Conservation (phyloP, 805 yeast species). For the Yamadazyma nakazawae region DNA sequence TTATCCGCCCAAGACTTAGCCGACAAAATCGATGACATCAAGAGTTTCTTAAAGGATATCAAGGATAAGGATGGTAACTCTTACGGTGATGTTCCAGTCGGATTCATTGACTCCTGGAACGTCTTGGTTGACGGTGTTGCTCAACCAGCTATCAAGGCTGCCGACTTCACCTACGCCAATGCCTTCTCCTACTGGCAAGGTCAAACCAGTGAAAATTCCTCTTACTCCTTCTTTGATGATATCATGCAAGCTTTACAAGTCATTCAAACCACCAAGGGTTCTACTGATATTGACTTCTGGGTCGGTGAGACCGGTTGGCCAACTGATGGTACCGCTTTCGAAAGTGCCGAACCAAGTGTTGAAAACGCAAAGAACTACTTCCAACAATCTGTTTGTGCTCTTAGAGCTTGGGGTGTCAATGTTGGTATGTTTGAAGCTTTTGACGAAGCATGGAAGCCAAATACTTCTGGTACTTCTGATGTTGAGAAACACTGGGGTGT, state of each 20-base stretch:
- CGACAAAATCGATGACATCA: conserved; percentile 58
- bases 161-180: conserved; percentile 87
- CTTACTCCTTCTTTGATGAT: conserved; percentile 92
- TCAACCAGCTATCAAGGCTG: conserved; percentile 66
- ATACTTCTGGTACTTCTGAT: conserved; percentile 76
- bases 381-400: conserved; percentile 87
- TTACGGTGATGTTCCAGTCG: conserved; percentile 70
- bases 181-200: conserved; percentile 99
- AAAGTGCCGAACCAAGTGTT: conserved; percentile 62
- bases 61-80: conserved; percentile 79
- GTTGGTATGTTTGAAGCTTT: conserved; percentile 91
- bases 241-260: conserved; percentile 95
- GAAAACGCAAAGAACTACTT: conserved; percentile 77
- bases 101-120: conserved; percentile 97
- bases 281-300: conserved; percentile 85
- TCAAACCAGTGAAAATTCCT: conserved; percentile 75
- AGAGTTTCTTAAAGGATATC: conserved; percentile 55
- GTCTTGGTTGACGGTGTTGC: conserved; percentile 77
- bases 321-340: conserved; percentile 74
- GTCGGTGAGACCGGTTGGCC: conserved; percentile 99
- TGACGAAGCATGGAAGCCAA: conserved; percentile 96
- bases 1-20: conserved; percentile 75
- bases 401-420: conserved; percentile 94
- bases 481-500: conserved; percentile 98
- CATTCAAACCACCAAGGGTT: conserved; percentile 82